Base-by-base conservation (phyloP, 306 rosid genomes). In the Medicago lupulina region DNA sequence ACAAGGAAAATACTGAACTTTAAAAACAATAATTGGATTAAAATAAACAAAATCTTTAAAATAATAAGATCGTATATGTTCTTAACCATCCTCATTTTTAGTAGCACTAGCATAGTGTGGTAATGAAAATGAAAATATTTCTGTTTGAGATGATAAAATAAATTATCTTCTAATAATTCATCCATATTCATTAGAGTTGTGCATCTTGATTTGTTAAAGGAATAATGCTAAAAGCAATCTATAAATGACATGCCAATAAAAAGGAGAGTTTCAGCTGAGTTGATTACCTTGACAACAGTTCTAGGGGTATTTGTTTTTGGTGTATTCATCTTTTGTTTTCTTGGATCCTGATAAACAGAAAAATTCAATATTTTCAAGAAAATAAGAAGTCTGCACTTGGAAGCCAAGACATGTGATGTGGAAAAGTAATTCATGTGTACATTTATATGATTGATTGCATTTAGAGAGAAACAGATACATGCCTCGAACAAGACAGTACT, bases 401-500 rank as follows among this genome's bases (percentile, higher is more conserved):
- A 74, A 58, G 73, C 64, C 70, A 72, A 63, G 62, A 43, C 55
- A 68, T 66, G 57, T 65, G 67, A 72, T 60, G 73, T 43, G 53
- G 64, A 54, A 62, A 53, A 43, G 66, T 47, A 55, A 73, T 54
- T 75, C 57, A 76, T 17, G 63, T 14, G 23, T 21, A 12, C 3
- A 60, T 31, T 31, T 72, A 23, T 47, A 72, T 54, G 57, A 55
- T 69, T 65, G 19, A 81, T 1, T 44, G 71, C 31, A 68, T 31
- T 60, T 18, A 46, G 65, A 80, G 83, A 70, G 43, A 67, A 74
- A 60, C 15, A 71, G 73, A 71, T 68, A 66, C 89, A 72, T 84
- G 86, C 99, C 94, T 92, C 96, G 80, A 90, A 92, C 92, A 95
- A 81, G 73, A 95, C 97, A 62, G 97, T 95, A 82, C 97, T 90